Percentiles rank a stretch among this genome's conserved stretches.
These are phyloP conservation scores for Aechmea fasciata DNA, from an alignment of 176 grass and related monocot species.

Conservation along the genomic window DNA sequence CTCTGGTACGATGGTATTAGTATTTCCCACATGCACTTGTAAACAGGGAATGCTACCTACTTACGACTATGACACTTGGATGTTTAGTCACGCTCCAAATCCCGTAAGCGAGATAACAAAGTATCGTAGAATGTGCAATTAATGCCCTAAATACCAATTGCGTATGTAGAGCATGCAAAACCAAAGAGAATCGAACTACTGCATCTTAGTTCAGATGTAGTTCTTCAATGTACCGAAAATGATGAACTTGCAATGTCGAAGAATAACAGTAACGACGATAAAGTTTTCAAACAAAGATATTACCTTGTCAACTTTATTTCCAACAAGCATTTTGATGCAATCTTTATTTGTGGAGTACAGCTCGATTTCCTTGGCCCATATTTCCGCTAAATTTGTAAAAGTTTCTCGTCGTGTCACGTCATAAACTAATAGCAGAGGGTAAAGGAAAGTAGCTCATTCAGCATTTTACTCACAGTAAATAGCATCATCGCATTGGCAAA, in stretches of 20 bases:
- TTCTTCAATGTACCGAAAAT: background rate
- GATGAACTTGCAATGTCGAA: background rate
- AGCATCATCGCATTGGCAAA: background rate
- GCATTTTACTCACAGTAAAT: background rate
- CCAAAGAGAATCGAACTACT: no score
- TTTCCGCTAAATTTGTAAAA: constrained; percentile 85
- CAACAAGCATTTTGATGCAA: constrained; percentile 87
- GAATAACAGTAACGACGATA: background rate
- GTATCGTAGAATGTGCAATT: no score
- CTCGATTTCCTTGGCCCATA: constrained; percentile 94
- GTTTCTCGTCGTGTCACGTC: constrained; percentile 84
- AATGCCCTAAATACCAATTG: no score
- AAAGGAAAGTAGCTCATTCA: background rate
- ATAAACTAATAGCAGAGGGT: constrained; percentile 69
- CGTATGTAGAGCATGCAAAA: no score
- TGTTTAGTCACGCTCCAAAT: no score
- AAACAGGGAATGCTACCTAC: no score
- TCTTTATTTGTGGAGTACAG: constrained; percentile 70
- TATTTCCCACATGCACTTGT: no score
- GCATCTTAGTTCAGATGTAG: no score
- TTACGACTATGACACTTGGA: no score
- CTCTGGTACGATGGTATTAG: no score
- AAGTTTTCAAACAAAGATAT: background rate
- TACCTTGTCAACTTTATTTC: constrained; percentile 99
- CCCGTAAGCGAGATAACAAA: no score